Evolutionary conservation across 2,329 filamentous ascomycete species (phyloP).

Genomic region (Clonostachys byssicola): DNA sequence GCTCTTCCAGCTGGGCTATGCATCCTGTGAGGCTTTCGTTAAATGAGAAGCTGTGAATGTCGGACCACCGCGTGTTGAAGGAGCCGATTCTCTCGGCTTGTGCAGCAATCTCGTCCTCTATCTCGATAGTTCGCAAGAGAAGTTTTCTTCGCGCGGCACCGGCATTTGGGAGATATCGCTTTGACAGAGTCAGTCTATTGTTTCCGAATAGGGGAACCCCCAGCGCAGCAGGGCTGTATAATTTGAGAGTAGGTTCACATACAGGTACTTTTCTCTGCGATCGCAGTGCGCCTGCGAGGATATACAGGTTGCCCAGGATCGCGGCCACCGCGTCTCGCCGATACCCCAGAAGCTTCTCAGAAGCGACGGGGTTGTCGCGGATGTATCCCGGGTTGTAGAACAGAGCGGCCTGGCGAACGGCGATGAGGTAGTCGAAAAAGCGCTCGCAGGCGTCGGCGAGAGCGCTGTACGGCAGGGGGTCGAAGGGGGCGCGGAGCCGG

Average conservation of each 20-base stretch:
- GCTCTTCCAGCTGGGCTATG: constrained; percentile 46
- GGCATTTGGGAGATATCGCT: constrained; percentile 50
- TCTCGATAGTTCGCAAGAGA: constrained; percentile 36
- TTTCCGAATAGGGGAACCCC: background rate
- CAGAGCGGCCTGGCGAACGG: constrained; percentile 52
- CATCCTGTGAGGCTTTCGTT: constrained; percentile 50
- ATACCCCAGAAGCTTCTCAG: constrained; percentile 41
- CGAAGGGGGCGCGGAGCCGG: constrained; percentile 51
- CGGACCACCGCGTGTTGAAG: constrained; percentile 37
- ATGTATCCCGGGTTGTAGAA: constrained; percentile 52
- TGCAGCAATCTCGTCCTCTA: constrained; percentile 30
- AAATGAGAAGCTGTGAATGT: constrained; percentile 53
- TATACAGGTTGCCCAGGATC: constrained; percentile 53
- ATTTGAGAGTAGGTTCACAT: constrained; percentile 9
- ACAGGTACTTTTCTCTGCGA: constrained; percentile 44
- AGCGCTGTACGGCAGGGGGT: constrained; percentile 50
- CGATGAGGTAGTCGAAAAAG: constrained; percentile 56
- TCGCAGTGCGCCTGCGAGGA: constrained; percentile 50
- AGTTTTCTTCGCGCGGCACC: constrained; percentile 47
- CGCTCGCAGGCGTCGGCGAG: constrained; percentile 51
- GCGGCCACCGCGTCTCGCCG: constrained; percentile 53
- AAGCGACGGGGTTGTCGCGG: constrained; percentile 42
- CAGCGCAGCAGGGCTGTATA: background rate
- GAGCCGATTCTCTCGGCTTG: background rate
- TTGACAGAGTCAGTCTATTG: background rate